A percentile compares a stretch with the other conserved stretches of the same genome.
phyloP scores from a whole-genome alignment of 768 basidiomycete genomes.

The Cystobasidium tubakii region DNA sequence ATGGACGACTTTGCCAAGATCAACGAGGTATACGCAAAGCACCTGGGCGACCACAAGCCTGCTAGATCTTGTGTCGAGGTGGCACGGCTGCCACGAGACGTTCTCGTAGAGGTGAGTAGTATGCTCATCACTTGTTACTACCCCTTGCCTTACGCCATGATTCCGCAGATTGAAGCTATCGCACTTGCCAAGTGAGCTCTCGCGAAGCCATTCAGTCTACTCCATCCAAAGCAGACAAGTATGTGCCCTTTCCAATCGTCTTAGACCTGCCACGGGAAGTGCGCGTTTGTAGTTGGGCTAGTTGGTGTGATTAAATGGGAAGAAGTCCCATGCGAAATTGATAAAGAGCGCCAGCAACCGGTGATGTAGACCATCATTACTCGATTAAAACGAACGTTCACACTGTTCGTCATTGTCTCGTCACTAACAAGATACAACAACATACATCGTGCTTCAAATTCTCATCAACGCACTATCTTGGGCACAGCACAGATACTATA shows the following conservation, averaged over 20 bases:
- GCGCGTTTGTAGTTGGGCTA: no score
- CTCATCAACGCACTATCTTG: neutral
- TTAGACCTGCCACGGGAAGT: no score
- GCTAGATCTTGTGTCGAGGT: conserved; percentile 90
- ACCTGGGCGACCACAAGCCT: conserved; percentile 87
- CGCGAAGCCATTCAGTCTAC: neutral
- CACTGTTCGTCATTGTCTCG: no score
- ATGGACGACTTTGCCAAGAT: conserved; percentile 82
- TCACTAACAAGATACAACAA: no score
- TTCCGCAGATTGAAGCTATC: conserved; percentile 15
- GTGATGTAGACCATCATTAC: no score
- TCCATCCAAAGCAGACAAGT: neutral
- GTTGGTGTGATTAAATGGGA: no score
- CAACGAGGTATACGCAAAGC: conserved; percentile 72
- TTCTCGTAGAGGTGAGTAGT: conserved; percentile 25
- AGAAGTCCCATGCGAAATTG: no score
- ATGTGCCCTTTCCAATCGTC: no score
- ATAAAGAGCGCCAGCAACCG: no score
- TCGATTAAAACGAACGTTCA: no score
- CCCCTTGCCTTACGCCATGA: neutral
- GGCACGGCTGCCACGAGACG: conserved; percentile 28
- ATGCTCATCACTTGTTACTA: neutral
- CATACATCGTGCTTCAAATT: neutral
- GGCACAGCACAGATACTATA: neutral
- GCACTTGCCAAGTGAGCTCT: conserved; percentile 5